phyloP scores from a whole-genome alignment of 352 stramenopile species.

The Globisporangium viniferum region DNA sequence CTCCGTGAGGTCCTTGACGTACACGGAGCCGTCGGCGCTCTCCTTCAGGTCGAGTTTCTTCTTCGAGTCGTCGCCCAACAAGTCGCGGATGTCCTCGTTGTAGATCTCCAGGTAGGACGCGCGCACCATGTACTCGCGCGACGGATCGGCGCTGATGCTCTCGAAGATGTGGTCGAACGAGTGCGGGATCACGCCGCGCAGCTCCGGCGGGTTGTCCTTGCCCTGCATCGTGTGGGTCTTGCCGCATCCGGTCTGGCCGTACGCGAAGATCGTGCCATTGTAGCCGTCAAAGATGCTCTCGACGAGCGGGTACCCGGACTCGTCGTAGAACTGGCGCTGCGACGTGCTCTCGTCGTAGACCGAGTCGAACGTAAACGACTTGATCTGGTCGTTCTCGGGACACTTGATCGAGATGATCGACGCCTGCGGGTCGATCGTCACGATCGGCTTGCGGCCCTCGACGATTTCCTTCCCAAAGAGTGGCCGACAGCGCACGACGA shows the following conservation, averaged over 20 bases:
- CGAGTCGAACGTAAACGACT: slow-evolving; percentile 89
- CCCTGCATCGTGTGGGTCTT: slow-evolving; percentile 88
- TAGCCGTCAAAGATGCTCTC: slow-evolving; percentile 91
- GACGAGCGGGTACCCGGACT: slow-evolving; percentile 82
- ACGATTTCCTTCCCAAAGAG: slow-evolving; percentile 84
- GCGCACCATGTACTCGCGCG: slow-evolving; percentile 78
- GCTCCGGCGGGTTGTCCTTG: slow-evolving; percentile 65
- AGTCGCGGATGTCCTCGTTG: slow-evolving; percentile 93
- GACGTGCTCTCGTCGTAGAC: slow-evolving; percentile 88
- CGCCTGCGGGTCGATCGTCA: slow-evolving; percentile 65
- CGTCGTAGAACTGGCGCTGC: slow-evolving; percentile 84
- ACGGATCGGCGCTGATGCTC: slow-evolving; percentile 67
- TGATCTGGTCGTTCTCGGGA: slow-evolving; percentile 69
- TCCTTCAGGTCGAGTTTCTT: slow-evolving; percentile 88
- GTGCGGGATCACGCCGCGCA: slow-evolving; percentile 78
- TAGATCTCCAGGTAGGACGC: slow-evolving; percentile 95
- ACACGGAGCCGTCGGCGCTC: slow-evolving; percentile 70
- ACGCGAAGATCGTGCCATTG: slow-evolving; percentile 92
- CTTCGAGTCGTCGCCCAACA: slow-evolving; percentile 79
- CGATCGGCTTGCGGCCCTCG: slow-evolving; percentile 80
- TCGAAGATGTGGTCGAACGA: slow-evolving; percentile 89
- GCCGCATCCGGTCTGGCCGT: slow-evolving; percentile 83
- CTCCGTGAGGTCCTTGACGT: slow-evolving; percentile 88
- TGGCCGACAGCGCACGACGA: slow-evolving; percentile 86
- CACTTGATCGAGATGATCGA: slow-evolving; percentile 75